Conservation (phyloP, 345 rosid species). For the Fremontodendron californicum region DNA sequence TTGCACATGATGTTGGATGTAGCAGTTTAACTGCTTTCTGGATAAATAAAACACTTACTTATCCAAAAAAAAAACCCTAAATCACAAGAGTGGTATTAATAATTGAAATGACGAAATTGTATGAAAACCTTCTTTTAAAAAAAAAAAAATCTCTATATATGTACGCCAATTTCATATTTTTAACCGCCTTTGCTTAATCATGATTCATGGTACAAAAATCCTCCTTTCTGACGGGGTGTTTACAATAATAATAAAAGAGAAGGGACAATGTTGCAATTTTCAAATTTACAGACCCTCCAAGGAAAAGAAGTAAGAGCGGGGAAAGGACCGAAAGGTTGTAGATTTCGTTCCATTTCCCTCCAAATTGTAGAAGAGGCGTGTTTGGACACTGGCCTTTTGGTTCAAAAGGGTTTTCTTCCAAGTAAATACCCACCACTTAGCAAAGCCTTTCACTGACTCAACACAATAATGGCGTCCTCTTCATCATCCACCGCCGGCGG, state of each 20-base stretch:
- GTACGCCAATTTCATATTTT: too few relatives aligned
- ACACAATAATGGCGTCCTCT: slow-evolving; percentile 51
- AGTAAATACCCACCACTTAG: background rate
- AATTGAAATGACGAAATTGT: too few relatives aligned
- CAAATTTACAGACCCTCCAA: background rate
- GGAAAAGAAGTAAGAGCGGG: background rate
- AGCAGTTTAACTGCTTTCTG: too few relatives aligned
- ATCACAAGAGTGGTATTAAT: too few relatives aligned
- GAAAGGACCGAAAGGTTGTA: too few relatives aligned
- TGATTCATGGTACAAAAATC: too few relatives aligned
- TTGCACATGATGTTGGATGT: too few relatives aligned
- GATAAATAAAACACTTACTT: too few relatives aligned
- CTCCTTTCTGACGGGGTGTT: background rate
- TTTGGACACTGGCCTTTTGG: background rate
- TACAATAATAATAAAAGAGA: background rate
- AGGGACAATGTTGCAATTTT: background rate
- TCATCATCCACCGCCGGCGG: slow-evolving; percentile 34
- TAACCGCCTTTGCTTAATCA: too few relatives aligned
- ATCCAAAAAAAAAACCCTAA: too few relatives aligned
- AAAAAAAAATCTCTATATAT: too few relatives aligned
- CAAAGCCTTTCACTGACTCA: background rate
- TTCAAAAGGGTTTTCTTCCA: background rate
- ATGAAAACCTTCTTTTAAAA: too few relatives aligned
- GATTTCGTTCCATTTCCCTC: background rate
- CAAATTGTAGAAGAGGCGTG: background rate